Evolutionary conservation across 139 green algal genomes (phyloP).

Genomic region (Closterium sp.): DNA sequence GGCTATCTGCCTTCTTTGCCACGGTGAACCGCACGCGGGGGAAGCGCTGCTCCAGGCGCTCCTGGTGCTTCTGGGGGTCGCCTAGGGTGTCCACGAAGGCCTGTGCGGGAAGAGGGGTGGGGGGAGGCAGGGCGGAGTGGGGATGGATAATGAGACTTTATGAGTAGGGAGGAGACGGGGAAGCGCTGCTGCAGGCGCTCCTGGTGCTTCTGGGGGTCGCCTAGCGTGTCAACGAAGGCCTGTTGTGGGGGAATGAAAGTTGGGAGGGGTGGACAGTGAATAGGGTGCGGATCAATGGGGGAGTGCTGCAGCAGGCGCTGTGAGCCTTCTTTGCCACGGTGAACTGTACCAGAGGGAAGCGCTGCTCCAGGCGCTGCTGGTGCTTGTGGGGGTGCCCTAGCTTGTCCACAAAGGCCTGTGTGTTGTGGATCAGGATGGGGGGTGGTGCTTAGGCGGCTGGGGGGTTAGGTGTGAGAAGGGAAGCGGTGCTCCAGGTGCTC

Average conservation of each 20-base stretch:
- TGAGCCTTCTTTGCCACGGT: conserved; percentile 70
- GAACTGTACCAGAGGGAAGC: conserved; percentile 41
- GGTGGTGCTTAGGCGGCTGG: too few relatives aligned
- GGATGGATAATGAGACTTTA: too few relatives aligned
- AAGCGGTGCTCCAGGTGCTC: conserved; percentile 36
- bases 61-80: conserved; percentile 72
- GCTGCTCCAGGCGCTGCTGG: conserved; percentile 32
- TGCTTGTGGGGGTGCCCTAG: conserved; percentile 82
- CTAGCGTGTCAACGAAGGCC: too few relatives aligned
- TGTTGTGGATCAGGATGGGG: too few relatives aligned
- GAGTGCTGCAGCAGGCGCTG: too few relatives aligned
- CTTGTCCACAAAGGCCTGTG: conserved; percentile 80
- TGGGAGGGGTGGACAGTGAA: too few relatives aligned
- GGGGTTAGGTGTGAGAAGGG: too few relatives aligned
- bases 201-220: background rate
- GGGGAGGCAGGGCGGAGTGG: too few relatives aligned
- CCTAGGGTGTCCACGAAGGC: conserved; percentile 93
- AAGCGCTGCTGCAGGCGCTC: conserved; percentile 14
- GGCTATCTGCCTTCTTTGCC: conserved; percentile 79
- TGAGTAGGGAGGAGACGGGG: too few relatives aligned
- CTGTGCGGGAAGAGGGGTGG: background rate
- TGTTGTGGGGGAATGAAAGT: too few relatives aligned
- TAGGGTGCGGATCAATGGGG: too few relatives aligned
- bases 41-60: conserved; percentile 36
- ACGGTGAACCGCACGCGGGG: conserved; percentile 41